Evolutionary conservation across 148 eudicot species (phyloP), one percentile per base, ranked within the genome.

Genomic region (Rhododendron vialii): DNA sequence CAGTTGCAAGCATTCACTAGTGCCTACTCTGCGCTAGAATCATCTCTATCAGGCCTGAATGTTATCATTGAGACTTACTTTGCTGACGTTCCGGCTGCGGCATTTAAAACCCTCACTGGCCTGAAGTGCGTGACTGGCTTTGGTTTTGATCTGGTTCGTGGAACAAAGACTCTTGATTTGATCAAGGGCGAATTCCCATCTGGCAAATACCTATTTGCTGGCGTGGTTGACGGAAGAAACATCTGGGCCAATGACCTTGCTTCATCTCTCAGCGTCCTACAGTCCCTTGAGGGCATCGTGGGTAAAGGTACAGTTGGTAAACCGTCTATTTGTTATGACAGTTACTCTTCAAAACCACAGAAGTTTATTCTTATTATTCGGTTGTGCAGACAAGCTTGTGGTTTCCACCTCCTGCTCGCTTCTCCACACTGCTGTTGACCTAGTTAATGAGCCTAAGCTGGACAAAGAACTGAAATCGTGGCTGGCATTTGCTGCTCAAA

Each of bases 371-470:
- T 76, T 51, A 75, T 74, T 84, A 22, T 24, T 76, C 8, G 59
- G 12, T 35, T 33, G 20, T 71, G 47, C 95, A 96, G 98, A 96
- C 90, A 96, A 96, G 90, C 98, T 96, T 85, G 98, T 96, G 80
- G 98, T 96, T 77, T 96, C 98, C 80, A 96, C 98, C 86, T 96
- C 98, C n/a, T 93, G 94, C 91, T 96, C 98, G 80, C 98, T 96
- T 87, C 98, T 93, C 83, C 98, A 96, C 95, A 93, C 98, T 33
- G 94, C 98, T 88, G 98, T 96, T 65, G 98, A 96, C 90, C 92
- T 96, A 50, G 91, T 93, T 4, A 96, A 96, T 50, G 98, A 96
- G 92, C 88, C 98, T 65, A 96, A 96, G 96, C 86, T 96, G 71
- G 98, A 96, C 86, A 80, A 89, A 36, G 98, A 96, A 87, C 92